Base-by-base conservation (phyloP, 1,284 basidiomycete species). In the Moesziomyces sp. region DNA sequence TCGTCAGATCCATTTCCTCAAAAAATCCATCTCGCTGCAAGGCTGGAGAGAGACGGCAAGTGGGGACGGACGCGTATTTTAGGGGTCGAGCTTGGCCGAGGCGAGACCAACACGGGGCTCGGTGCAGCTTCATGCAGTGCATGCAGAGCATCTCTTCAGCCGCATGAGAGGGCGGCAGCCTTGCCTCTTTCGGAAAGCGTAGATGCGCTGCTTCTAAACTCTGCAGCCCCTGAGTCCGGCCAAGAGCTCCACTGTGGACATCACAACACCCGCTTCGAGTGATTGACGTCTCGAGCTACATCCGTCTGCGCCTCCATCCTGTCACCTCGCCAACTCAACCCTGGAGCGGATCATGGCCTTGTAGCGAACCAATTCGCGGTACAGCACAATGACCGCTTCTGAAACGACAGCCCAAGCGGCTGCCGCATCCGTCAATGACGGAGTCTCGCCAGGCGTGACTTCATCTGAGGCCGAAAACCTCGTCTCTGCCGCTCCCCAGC, bases 81-180 rank as follows among this genome's bases (percentile, higher is more conserved):
- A 33, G 10, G 30, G 13, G 30, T 33, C 30, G 30, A 33, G 30
- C 30, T 13, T 33, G 30, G 30, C 30, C 16, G 46, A 47, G 40
- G 28, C 40, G 58, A 67, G 54, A 61, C 64, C 64, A 67, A 67
- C 64, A 67, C 51, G 45, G 47, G 50, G 33, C 52, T 46, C 18
- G 28, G 21, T 55, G 58, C 58, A 61, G 52, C n/a, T 13, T 50
- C 48, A 55, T 59, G 48, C 52, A 56, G 1, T 52, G 48, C 19
- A 35, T 42, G 33, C 52, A 54, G 14, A 47, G 35, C 19, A 13
- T n/a, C 19, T 14, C 6, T 8, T 5, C 26, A 28, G 26, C 26
- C 26, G 26, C 26, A 28, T 28, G 26, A 28, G 26, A 28, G 26
- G 26, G 26, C 26, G 8, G 26, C 26, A 30, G 7, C 30, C 28